Base-by-base conservation (phyloP, 768 basidiomycete species). In the Collybia sp. region DNA sequence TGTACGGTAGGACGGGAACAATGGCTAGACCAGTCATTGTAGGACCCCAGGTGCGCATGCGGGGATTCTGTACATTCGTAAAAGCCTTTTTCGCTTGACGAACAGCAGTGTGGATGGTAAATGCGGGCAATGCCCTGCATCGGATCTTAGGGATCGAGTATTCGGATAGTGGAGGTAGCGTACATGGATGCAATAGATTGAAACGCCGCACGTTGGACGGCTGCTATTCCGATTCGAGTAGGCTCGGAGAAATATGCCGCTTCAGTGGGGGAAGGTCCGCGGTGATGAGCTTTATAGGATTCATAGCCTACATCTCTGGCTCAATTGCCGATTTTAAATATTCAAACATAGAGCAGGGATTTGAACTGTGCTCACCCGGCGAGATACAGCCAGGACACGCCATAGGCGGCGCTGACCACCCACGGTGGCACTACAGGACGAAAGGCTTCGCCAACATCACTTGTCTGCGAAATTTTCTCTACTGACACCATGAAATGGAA, bases 51-150 rank as follows among this genome's bases (percentile, higher is more conserved):
- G 72, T 62, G 59, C 77, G 82, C 25, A 88, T 51, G 35, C 76
- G 73, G 8, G 73, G 72, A 56, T 76, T 86, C 46, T 76, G 65
- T 30, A 71, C 72, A 46, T 80, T 80, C 37, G 63, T 69, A 59
- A 88, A 87, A 2, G 78, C 77, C 47, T 79, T 82, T 57, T 81
- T 82, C 2, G 86, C 76, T 57, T 88, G 83, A 20, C 75, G 78
- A 39, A 92, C 89, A 5, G 85, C 78, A 1, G 85, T 86, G 59
- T 93, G 89, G 45, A 93, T 91, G 1, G 89, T 93, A 47, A 93
- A 75, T 0, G 88, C 88, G 1, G 88, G 88, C 15, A 90, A 75
- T 4, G 82, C 87, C 87, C 87, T 89, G 53, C 17, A 50, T 25
- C 46, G 49, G 33, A 43, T 45, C 36, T 43, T 42, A 12, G 20